These are phyloP conservation scores for Wallacemonas sp. DNA, from an alignment of 208 protist genomes.

Conservation along the genomic window DNA sequence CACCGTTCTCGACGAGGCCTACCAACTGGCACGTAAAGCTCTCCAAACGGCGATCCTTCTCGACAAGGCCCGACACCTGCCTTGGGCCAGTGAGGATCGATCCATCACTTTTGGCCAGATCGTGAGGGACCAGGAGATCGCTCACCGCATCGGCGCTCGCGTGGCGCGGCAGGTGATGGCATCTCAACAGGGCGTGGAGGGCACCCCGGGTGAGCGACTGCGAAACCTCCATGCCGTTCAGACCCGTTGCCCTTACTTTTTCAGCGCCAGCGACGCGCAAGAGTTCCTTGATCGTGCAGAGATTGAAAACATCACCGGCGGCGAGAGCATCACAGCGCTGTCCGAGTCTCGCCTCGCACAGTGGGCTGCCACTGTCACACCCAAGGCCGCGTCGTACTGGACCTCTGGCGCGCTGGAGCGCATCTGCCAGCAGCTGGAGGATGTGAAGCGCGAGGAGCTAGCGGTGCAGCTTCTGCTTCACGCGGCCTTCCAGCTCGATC, in stretches of 20 bases:
- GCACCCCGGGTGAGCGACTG: conserved; percentile 36
- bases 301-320: conserved; percentile 56
- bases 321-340: conserved; percentile 35
- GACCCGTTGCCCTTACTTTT: conserved; percentile 82
- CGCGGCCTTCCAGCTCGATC: conserved; percentile 80
- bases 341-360: conserved; percentile 53
- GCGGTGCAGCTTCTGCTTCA: conserved; percentile 83
- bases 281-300: conserved; percentile 65
- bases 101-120: conserved; percentile 73
- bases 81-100: conserved; percentile 46
- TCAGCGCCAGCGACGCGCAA: conserved; percentile 60
- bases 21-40: conserved; percentile 48
- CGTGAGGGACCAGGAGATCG: conserved; percentile 63
- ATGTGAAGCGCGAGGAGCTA: conserved; percentile 64
- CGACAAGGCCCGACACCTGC: conserved; percentile 48
- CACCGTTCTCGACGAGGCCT: conserved; percentile 35
- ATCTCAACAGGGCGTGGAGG: conserved; percentile 43
- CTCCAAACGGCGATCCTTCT: conserved; percentile 66
- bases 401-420: conserved; percentile 66
- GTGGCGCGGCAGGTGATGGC: conserved; percentile 53
- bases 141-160: conserved; percentile 67
- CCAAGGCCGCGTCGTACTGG: conserved; percentile 71
- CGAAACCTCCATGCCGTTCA: conserved; percentile 58
- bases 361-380: conserved; percentile 62
- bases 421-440: conserved; percentile 78